These are phyloP conservation scores for Psophocarpus tetragonolobus DNA, from an alignment of 306 rosid species.

Conservation along the genomic window DNA sequence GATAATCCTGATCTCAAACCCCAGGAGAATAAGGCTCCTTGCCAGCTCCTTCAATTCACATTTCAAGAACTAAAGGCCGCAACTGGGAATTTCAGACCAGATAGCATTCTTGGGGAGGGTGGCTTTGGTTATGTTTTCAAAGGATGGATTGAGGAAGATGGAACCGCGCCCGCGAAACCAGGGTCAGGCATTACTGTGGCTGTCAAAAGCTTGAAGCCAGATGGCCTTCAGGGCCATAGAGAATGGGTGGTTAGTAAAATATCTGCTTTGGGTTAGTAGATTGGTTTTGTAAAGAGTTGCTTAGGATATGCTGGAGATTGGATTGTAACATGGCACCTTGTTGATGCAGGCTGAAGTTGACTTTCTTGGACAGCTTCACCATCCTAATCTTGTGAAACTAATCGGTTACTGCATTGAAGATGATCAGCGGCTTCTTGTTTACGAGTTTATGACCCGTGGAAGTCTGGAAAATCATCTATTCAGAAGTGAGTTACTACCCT, in stretches of 20 bases:
- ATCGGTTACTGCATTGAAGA: conserved; percentile 93
- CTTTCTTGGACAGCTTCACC: conserved; percentile 98
- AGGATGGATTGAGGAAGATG: conserved; percentile 98
- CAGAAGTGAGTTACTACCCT: conserved; percentile 68
- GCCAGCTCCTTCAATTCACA: conserved; percentile 73
- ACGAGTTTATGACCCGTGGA: conserved; percentile 96
- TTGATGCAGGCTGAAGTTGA: conserved; percentile 91
- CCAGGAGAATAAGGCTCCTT: conserved; percentile 56
- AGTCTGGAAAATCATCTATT: conserved; percentile 97
- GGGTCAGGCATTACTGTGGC: conserved; percentile 95
- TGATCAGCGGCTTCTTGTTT: conserved; percentile 89
- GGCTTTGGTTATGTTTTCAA: conserved; percentile 95
- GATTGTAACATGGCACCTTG: conserved; percentile 35
- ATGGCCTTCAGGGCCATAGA: conserved; percentile 98
- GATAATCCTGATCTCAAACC: conserved; percentile 66
- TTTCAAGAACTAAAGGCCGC: conserved; percentile 93
- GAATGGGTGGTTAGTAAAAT: conserved; percentile 99
- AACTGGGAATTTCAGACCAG: conserved; percentile 97
- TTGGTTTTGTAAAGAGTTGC: conserved; percentile 46
- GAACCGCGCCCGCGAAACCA: conserved; percentile 94
- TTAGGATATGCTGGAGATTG: conserved; percentile 32
- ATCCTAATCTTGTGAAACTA: conserved; percentile 91
- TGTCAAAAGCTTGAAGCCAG: conserved; percentile 92
- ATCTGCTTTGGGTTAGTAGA: conserved; percentile 77
- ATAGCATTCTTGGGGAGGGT: conserved; percentile 98